Evolutionary conservation across 129 eudicot species (phyloP), one percentile per base, ranked within the genome.

Genomic region (Tagetes patula): DNA sequence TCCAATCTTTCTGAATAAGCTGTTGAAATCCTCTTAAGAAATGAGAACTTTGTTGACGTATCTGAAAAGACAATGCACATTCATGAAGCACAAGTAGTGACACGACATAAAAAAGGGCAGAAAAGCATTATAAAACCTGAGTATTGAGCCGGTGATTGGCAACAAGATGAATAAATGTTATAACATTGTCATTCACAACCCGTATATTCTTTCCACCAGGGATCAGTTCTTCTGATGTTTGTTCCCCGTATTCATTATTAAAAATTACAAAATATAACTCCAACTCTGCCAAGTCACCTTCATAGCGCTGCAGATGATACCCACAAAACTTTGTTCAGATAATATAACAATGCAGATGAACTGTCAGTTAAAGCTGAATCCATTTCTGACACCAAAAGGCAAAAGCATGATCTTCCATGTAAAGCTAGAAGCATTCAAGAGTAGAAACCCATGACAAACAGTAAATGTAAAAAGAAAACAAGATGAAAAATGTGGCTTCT

Each of bases 181-280:
- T 93, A 67, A 89, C 96, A 80, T 89, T 93, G 71, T 87, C 92
- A 67, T 93, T 93, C 27, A 90, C 92, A 46, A 93, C 98, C 8
- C 95, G 96, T 46, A 76, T 72, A 60, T 79, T 84, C 80, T 93
- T 93, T 60, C 98, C 98, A 69, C 83, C 95, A 7, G 90, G 88
- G 61, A 93, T 76, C 76, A 93, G 82, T 67, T 93, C 98, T 85
- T 93, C 96, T 53, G 86, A 76, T 71, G 90, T 82, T 85, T 93
- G 98, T 85, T 93, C 98, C 75, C 98, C 98, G 74, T 80, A 93
- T 70, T 93, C 98, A 73, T 87, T 93, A 72, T 93, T 93, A 68
- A 84, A 79, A 79, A 89, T 87, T 14, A 93, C 98, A 68, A 93
- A 93, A 82, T 93, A 93, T 82, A 93, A 77, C 80, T 93, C 98